Conservation (phyloP, 2,329 filamentous ascomycete genomes). For the Penicillium sp. region DNA sequence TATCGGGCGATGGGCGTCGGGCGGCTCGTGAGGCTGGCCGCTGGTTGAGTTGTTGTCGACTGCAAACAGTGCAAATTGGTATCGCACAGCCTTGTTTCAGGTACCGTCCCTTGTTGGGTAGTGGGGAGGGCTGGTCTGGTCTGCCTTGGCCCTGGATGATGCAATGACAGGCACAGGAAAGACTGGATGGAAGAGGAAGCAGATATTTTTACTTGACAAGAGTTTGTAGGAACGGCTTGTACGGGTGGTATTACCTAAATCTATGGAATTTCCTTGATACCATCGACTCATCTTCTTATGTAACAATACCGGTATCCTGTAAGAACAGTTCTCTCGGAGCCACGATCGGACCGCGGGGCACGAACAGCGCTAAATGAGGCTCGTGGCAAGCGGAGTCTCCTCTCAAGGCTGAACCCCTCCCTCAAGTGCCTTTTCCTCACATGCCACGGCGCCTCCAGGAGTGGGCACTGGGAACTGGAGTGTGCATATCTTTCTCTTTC, state of each 20-base stretch:
- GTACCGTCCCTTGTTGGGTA: background rate
- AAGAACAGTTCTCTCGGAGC: background rate
- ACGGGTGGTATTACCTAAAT: background rate
- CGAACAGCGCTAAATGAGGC: conserved; percentile 15
- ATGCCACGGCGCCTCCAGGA: background rate
- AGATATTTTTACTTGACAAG: too few relatives aligned
- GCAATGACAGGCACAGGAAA: background rate
- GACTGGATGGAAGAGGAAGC: background rate
- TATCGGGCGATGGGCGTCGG: too few relatives aligned
- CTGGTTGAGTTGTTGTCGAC: background rate
- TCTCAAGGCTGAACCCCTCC: conserved; percentile 11
- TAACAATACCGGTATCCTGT: background rate
- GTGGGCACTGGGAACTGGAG: background rate
- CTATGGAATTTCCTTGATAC: background rate
- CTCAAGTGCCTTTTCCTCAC: background rate
- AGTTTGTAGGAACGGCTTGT: too few relatives aligned
- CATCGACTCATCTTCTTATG: background rate
- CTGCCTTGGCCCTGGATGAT: background rate
- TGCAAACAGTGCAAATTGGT: conserved; percentile 1
- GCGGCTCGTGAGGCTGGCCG: too few relatives aligned
- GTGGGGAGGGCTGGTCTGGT: background rate
- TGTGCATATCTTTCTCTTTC: background rate
- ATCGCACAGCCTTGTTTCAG: conserved; percentile 1
- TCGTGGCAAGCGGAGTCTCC: conserved; percentile 6
- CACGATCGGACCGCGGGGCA: conserved; percentile 3